These are phyloP conservation scores for Schizochytrium sp. DNA, from an alignment of 108 stramenopile species.

Conservation along the genomic window DNA sequence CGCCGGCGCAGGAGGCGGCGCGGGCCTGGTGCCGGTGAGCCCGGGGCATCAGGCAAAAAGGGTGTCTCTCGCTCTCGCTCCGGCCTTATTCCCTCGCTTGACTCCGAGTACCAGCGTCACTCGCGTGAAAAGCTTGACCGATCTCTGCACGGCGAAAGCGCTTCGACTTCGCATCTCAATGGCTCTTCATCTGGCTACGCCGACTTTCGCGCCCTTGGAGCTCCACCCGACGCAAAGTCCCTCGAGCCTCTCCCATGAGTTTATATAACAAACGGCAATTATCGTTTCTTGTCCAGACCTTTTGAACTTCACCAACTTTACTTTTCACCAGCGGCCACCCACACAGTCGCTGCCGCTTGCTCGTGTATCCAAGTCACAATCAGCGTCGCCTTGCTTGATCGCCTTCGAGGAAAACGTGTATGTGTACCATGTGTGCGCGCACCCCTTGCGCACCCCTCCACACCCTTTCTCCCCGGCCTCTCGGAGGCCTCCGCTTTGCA, in stretches of 20 bases:
- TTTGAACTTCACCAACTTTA: too few species aligned
- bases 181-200: background rate
- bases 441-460: too few species aligned
- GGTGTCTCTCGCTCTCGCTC: background rate
- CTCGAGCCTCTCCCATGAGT: background rate
- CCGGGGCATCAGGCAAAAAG: background rate
- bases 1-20: background rate
- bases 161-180: background rate
- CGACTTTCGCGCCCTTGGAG: background rate
- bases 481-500: too few species aligned
- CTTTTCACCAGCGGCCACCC: too few species aligned
- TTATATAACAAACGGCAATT: background rate
- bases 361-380: too few species aligned
- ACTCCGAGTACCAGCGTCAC: conserved; percentile 1
- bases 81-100: background rate
- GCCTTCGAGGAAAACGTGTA: too few species aligned
- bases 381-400: too few species aligned
- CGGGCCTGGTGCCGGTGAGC: background rate
- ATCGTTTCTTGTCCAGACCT: background rate
- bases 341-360: too few species aligned
- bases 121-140: background rate
- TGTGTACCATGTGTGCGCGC: too few species aligned
- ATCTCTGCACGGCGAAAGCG: background rate
- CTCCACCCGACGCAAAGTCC: background rate
- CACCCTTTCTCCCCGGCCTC: too few species aligned